Evolutionary conservation across 164 flowering plant genomes (phyloP), one percentile per base, ranked within the genome.

Genomic region (Brasenia schreberi): DNA sequence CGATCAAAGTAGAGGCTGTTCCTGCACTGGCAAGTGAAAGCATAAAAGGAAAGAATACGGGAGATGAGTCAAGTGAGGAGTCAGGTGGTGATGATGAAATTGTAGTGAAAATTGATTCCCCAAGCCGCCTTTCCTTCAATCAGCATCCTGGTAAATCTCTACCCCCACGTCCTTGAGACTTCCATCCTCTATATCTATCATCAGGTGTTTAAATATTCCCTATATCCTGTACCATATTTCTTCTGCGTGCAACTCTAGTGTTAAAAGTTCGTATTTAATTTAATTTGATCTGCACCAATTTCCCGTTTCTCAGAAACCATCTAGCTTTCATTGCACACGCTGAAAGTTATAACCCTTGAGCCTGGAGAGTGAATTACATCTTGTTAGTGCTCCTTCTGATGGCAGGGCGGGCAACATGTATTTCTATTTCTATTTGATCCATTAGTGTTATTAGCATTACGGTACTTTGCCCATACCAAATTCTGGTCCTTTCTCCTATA

Each of bases 21-120:
- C 43, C 73, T 39, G 70, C 74, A 23, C 4, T 16, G 14, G 75
- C 66, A 61, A 67, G 65, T 44, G 59, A 65, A 72, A 67, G 61
- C 59, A 71, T 33, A 14, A 68, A 39, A 42, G 67, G 71, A 27
- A 63, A 67, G 9, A 71, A 39, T 42, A 68, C 18, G 5, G 67
- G 42, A 2, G 81, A 81, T 33, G 74, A 80, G 42, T 87, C 86
- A 19, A 86, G 93, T 61, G 96, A 88, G 60, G 96, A 88, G 5
- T 86, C 94, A 18, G 88, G 84, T 62, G 77, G 45, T 39, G 97
- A 88, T 60, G 87, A 88, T 66, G 98, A 85, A 53, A 66, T 75
- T 39, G 71, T 93, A 11, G 85, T 88, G 44, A 81, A 85, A 71
- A 90, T 92, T 63, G 93, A 88, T 77, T 88, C 98, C 18, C 96